Percentiles rank a stretch among this genome's conserved stretches.
phyloP scores from a whole-genome alignment of 1,284 basidiomycete species.

The Hypsizygus ulmarius region DNA sequence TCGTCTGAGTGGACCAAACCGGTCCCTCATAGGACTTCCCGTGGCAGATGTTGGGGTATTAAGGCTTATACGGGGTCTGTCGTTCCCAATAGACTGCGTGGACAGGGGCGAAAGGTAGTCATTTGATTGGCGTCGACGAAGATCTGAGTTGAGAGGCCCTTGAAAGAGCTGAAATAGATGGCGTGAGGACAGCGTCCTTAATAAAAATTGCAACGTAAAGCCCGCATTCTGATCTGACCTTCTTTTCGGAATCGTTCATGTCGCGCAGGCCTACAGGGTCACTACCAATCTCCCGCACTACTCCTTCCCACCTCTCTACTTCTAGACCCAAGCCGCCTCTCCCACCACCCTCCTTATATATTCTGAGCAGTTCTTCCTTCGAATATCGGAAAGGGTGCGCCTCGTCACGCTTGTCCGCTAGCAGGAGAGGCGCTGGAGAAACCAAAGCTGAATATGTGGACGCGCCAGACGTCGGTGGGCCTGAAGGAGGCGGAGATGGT shows the following conservation, averaged over 20 bases:
- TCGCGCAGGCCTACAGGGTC: conserved; percentile 80
- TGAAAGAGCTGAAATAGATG: conserved; percentile 56
- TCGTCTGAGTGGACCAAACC: conserved; percentile 62
- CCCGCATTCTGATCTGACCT: conserved; percentile 51
- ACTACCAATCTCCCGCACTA: conserved; percentile 71
- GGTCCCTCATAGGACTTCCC: conserved; percentile 61
- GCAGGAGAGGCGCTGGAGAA: conserved; percentile 50
- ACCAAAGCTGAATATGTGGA: conserved; percentile 81
- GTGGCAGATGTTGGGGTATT: conserved; percentile 38
- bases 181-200: conserved; percentile 16
- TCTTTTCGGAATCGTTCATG: conserved; percentile 81
- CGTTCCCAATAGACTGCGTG: conserved; percentile 44
- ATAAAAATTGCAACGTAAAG: conserved; percentile 18
- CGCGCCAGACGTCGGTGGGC: conserved; percentile 44
- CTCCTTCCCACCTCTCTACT: conserved; percentile 82
- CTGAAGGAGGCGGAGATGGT: conserved; percentile 52
- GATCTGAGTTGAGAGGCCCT: conserved; percentile 74
- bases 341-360: conserved; percentile 80
- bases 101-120: conserved; percentile 62
- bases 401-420: conserved; percentile 57
- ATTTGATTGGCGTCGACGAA: conserved; percentile 75
- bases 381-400: conserved; percentile 82
- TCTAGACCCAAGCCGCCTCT: conserved; percentile 76
- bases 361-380: conserved; percentile 79
- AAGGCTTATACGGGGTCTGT: conserved; percentile 57